Conservation (phyloP, 352 stramenopile genomes). For the Pythium myriotylum region DNA sequence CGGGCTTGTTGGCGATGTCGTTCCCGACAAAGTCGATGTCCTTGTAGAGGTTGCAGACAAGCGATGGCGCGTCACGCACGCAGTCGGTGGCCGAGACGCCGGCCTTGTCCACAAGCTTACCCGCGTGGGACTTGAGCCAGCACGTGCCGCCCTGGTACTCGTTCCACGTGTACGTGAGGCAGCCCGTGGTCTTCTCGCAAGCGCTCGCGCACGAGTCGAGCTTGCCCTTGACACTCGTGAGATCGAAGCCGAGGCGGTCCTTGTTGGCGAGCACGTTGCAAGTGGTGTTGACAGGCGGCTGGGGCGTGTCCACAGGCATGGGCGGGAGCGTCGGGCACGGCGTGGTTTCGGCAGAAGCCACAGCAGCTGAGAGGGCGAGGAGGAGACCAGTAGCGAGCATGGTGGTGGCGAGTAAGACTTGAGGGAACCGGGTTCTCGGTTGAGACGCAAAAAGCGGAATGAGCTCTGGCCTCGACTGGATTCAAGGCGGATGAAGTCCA, state of each 20-base stretch:
- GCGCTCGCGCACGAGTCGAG: background rate
- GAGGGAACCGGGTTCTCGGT: slow-evolving; percentile 1
- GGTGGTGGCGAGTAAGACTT: background rate
- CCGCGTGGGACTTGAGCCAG: slow-evolving; percentile 27
- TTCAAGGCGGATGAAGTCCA: background rate
- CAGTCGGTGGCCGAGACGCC: slow-evolving; percentile 11
- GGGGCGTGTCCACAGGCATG: background rate
- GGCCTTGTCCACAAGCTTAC: slow-evolving; percentile 15
- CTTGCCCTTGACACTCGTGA: slow-evolving; percentile 8
- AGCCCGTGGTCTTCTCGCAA: slow-evolving; percentile 7
- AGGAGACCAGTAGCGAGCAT: slow-evolving; percentile 23
- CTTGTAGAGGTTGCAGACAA: slow-evolving; percentile 1
- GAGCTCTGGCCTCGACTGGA: background rate
- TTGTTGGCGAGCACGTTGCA: slow-evolving; percentile 14
- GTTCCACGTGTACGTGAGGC: slow-evolving; percentile 24
- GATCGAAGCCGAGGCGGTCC: slow-evolving; percentile 18
- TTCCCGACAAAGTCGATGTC: slow-evolving; percentile 29
- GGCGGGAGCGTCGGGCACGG: background rate
- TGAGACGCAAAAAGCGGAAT: slow-evolving; percentile 6
- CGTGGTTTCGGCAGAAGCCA: background rate
- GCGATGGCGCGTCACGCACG: background rate
- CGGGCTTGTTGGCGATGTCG: slow-evolving; percentile 14
- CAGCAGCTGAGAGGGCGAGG: slow-evolving; percentile 6
- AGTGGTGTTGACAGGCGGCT: background rate
- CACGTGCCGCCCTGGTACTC: slow-evolving; percentile 27